Evolutionary conservation across 2,329 filamentous ascomycete genomes (phyloP).

Genomic region (Epichloe sibirici): DNA sequence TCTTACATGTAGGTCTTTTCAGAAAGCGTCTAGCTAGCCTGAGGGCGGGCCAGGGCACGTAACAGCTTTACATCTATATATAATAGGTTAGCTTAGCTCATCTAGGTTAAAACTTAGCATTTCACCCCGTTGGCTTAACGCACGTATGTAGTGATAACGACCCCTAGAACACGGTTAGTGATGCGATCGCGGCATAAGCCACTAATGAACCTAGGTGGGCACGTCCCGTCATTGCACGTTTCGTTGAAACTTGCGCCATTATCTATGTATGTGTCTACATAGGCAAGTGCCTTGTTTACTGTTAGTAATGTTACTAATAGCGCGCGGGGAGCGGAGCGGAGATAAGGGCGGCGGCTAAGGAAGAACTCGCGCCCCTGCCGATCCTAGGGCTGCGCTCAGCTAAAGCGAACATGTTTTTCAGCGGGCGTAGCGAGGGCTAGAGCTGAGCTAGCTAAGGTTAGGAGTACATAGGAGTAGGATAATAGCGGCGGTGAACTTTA

Average conservation of each 20-base stretch:
- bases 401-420: not conserved
- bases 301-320: too few species aligned
- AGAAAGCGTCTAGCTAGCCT: not conserved
- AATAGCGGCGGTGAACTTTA: not conserved
- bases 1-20: too few species aligned
- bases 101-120: too few species aligned
- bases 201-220: not conserved
- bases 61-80: not conserved
- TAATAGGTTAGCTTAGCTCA: too few species aligned
- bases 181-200: too few species aligned
- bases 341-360: not conserved
- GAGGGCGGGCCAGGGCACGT: not conserved
- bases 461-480: too few species aligned
- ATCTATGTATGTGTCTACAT: not conserved
- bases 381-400: not conserved
- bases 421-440: not conserved
- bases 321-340: too few species aligned
- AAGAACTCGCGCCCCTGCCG: not conserved
- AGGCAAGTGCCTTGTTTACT: not conserved
- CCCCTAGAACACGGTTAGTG: not conserved
- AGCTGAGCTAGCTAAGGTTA: too few species aligned
- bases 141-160: not conserved
- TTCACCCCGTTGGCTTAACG: not conserved
- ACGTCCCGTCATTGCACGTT: constrained; percentile 1
- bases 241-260: not conserved